Evolutionary conservation across 257 asterid genomes (phyloP).

Genomic region (Parsonsia alboflavescens): DNA sequence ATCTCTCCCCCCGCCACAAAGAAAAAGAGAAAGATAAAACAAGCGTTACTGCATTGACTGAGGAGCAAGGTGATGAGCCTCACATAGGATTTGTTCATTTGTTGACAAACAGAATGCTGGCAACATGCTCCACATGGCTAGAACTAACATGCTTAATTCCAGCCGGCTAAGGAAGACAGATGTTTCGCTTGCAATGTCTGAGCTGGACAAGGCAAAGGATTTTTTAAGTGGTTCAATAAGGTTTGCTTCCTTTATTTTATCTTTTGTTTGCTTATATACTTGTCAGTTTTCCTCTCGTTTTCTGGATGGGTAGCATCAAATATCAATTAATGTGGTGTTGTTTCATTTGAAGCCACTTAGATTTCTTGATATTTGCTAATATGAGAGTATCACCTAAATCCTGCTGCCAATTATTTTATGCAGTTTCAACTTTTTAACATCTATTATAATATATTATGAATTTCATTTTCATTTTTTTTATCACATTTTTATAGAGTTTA

Average conservation of each 20-base stretch:
- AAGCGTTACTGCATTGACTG: background rate
- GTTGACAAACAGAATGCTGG: constrained; percentile 55
- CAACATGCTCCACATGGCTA: constrained; percentile 63
- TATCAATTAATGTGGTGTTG: background rate
- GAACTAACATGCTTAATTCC: constrained; percentile 54
- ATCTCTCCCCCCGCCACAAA: background rate
- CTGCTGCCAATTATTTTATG: background rate
- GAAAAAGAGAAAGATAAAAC: background rate
- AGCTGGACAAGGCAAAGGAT: constrained; percentile 55
- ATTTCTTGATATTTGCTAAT: background rate
- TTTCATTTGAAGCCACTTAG: background rate
- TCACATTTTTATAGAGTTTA: background rate
- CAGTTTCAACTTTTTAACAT: background rate
- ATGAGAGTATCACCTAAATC: background rate
- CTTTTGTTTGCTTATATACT: constrained; percentile 6
- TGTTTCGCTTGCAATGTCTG: constrained; percentile 45
- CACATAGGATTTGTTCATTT: constrained; percentile 18
- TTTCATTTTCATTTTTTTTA: background rate
- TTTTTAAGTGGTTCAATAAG: constrained; percentile 56
- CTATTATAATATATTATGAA: background rate
- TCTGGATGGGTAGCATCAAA: background rate
- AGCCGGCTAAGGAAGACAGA: constrained; percentile 46
- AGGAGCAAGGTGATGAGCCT: background rate
- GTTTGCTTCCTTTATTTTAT: constrained; percentile 30
- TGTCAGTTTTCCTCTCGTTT: background rate